These are phyloP conservation scores for Trametes pubescens DNA, from an alignment of 1,284 basidiomycete genomes.

Conservation along the genomic window DNA sequence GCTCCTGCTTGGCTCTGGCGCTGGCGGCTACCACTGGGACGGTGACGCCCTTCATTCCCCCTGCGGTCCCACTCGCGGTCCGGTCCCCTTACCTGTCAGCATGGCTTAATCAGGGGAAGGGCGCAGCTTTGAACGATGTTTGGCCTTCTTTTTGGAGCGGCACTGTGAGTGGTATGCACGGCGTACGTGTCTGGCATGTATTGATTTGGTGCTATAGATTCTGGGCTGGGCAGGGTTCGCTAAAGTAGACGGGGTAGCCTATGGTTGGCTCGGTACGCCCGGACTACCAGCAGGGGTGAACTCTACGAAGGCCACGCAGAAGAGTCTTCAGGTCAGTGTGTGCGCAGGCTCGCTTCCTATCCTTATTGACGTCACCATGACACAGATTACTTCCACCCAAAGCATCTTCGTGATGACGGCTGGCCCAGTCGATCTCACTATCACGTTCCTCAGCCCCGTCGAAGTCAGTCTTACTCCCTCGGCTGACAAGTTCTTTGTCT, in stretches of 20 bases:
- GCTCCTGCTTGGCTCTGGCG: not conserved
- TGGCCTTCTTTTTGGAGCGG: conserved; percentile 79
- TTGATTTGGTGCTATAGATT: conserved; percentile 46
- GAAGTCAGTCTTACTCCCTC: conserved; percentile 55
- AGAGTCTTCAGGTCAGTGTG: conserved; percentile 54
- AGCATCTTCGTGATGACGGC: conserved; percentile 66
- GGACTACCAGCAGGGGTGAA: conserved; percentile 47
- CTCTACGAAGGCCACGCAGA: conserved; percentile 61
- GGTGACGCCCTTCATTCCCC: conserved; percentile 65
- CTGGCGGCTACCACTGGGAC: conserved; percentile 52
- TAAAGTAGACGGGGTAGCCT: conserved; percentile 64
- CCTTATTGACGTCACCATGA: not conserved
- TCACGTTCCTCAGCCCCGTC: conserved; percentile 71
- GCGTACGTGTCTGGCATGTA: not conserved
- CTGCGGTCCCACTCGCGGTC: conserved; percentile 68
- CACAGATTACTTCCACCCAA: conserved; percentile 68
- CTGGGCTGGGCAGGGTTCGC: conserved; percentile 75
- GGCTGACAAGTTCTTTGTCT: conserved; percentile 20
- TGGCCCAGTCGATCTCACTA: conserved; percentile 64
- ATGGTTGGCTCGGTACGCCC: conserved; percentile 67
- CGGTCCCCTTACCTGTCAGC: conserved; percentile 70
- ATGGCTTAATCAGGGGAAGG: conserved; percentile 63
- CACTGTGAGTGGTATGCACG: conserved; percentile 45
- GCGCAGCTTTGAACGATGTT: conserved; percentile 62
- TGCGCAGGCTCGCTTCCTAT: not conserved